Conservation (phyloP, 179 eudicot genomes). For the Amaranthus tricolor region DNA sequence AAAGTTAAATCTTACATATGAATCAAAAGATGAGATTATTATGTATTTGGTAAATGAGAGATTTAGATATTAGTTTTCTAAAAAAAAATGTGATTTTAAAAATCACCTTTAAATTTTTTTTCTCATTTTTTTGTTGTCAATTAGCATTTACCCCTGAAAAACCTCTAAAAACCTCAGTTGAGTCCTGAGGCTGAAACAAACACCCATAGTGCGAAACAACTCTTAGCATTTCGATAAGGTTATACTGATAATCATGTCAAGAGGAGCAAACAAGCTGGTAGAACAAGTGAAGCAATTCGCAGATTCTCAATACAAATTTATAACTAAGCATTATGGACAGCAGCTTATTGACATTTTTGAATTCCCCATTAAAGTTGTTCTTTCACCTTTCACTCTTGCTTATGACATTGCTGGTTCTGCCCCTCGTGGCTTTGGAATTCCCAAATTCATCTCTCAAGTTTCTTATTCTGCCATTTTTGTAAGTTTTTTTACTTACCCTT, state of each 20-base stretch:
- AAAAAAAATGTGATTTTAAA: too few species aligned
- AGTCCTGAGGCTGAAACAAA: too few species aligned
- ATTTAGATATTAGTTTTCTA: too few species aligned
- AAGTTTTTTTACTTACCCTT: conserved; percentile 20
- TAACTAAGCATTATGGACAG: conserved; percentile 51
- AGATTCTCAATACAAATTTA: conserved; percentile 43
- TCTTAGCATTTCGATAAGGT: neutral
- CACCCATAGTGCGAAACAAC: too few species aligned
- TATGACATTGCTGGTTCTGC: conserved; percentile 79
- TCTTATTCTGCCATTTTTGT: conserved; percentile 75
- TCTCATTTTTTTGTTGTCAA: too few species aligned
- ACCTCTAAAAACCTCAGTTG: too few species aligned
- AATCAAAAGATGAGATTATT: too few species aligned
- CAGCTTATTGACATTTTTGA: conserved; percentile 52
- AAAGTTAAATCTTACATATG: too few species aligned
- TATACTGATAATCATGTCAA: conserved; percentile 31
- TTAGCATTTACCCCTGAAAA: too few species aligned
- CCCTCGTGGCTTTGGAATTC: conserved; percentile 88
- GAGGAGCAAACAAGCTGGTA: conserved; percentile 37
- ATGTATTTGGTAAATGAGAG: too few species aligned
- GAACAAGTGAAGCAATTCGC: conserved; percentile 37
- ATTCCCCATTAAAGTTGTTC: conserved; percentile 56
- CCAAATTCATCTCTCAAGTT: conserved; percentile 75
- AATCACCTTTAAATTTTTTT: too few species aligned
- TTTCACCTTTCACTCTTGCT: conserved; percentile 80